Evolutionary conservation across 805 yeast genomes (phyloP), one percentile per base, ranked within the genome.

Genomic region (Candida golubevii): DNA sequence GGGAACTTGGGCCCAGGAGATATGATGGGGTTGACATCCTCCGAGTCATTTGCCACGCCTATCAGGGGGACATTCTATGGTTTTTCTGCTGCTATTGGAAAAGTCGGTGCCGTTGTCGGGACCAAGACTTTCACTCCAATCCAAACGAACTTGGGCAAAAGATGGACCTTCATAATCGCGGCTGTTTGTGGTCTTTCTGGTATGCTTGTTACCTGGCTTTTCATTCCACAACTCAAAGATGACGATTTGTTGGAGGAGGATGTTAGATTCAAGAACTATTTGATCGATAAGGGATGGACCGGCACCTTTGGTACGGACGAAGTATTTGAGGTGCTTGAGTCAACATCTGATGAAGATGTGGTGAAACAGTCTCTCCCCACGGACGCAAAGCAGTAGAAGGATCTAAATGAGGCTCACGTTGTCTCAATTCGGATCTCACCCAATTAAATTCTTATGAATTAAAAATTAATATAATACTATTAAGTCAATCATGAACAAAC

Each of bases 81-180:
- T 33, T 53, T 85, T 18, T 75, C 85, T 38, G 93, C 93, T 33
- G 93, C 90, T 3, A 68, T 83, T 38, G 93, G 93, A 45, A 85
- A 85, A 62, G 84, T 83, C 26, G 95, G 93, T 45, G 93, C 91
- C n/a, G 89, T 83, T 18, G 80, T 83, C 15, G 93, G 93, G 27
- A 83, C 89, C 23, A 78, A 82, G 59, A 75, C 76, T 13, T 85
- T 86, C 65, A 78, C 81, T 8, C 85, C 88, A 13, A 83, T 85
- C 52, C 79, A 82, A 63, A 62, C 56, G 34, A 62, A 83, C 57
- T 67, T 82, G 50, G 93, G 93, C 31, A 69, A 78, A 54, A 67
- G 67, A 47, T 85, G 88, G 87, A 85, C 91, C 6, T 85, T 85
- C 56, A 85, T 85, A 52, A 82, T 85, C 55, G 85, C 90, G 26